phyloP scores from a whole-genome alignment of 441 rosid genomes.

The Adansonia madagascariensis region DNA sequence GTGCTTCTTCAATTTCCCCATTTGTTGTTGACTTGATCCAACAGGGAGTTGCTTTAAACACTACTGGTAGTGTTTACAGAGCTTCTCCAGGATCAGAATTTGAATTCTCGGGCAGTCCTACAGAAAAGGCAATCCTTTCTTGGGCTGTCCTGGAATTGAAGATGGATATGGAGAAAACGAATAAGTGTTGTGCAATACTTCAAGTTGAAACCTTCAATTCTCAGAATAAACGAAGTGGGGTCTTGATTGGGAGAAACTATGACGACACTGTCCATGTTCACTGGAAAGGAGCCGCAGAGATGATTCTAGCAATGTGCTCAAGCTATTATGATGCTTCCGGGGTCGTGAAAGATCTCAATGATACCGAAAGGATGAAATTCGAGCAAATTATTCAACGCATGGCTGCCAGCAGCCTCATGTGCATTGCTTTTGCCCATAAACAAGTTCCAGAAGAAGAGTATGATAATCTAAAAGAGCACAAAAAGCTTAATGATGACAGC shows the following conservation, averaged over 20 bases:
- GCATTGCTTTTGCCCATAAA: conserved; percentile 58
- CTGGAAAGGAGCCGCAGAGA: conserved; percentile 72
- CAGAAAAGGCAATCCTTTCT: conserved; percentile 58
- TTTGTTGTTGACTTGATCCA: conserved; percentile 45
- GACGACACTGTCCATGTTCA: conserved; percentile 39
- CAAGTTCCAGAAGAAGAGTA: conserved; percentile 22
- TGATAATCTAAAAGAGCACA: conserved; percentile 14
- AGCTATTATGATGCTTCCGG: conserved; percentile 57
- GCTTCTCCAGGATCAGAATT: conserved; percentile 32
- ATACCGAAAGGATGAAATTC: conserved; percentile 36
- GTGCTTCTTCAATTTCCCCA: conserved; percentile 33
- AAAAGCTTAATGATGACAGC: conserved; percentile 48
- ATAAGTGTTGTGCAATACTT: conserved; percentile 37
- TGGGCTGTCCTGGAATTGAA: conserved; percentile 53
- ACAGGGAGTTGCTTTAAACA: conserved; percentile 66
- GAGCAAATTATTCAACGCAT: conserved; percentile 59
- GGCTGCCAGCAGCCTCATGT: conserved; percentile 59
- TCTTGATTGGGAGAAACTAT: conserved; percentile 31
- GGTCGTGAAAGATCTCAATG: conserved; percentile 30
- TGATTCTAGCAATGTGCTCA: conserved; percentile 58
- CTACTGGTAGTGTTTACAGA: conserved; percentile 56
- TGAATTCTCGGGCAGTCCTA: conserved; percentile 60
- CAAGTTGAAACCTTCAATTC: conserved; percentile 64
- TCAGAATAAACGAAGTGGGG: conserved; percentile 55
- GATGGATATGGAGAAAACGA: conserved; percentile 55